phyloP scores from a whole-genome alignment of 768 basidiomycete genomes.

The Galerina marginata region DNA sequence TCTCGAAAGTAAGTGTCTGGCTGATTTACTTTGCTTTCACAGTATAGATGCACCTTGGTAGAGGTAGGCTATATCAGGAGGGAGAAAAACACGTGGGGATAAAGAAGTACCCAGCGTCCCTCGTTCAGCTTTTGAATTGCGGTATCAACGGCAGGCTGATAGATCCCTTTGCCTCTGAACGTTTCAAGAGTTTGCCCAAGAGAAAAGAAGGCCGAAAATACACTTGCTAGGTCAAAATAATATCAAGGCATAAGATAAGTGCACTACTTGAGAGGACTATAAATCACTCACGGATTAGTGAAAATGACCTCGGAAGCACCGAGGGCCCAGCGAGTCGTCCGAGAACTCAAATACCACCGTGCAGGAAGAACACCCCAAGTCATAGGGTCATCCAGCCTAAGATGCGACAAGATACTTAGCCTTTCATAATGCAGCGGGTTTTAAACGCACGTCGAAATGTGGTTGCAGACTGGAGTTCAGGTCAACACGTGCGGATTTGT shows the following conservation, averaged over 20 bases:
- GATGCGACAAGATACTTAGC: slow-evolving; percentile 14
- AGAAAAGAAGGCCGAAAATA: slow-evolving; percentile 85
- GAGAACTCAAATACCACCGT: slow-evolving; percentile 59
- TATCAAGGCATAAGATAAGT: not conserved
- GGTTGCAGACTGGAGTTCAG: slow-evolving; percentile 76
- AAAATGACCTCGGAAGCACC: slow-evolving; percentile 95
- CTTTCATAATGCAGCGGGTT: slow-evolving; percentile 12
- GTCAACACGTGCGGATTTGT: slow-evolving; percentile 4
- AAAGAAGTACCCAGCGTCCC: slow-evolving; percentile 80
- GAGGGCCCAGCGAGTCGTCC: slow-evolving; percentile 85
- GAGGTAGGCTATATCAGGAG: slow-evolving; percentile 1
- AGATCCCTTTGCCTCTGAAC: slow-evolving; percentile 86
- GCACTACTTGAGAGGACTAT: not conserved
- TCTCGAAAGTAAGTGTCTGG: slow-evolving; percentile 52
- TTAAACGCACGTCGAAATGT: slow-evolving; percentile 82
- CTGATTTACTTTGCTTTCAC: slow-evolving; percentile 90
- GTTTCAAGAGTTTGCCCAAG: slow-evolving; percentile 93
- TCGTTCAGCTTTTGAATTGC: slow-evolving; percentile 81
- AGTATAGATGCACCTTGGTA: slow-evolving; percentile 87
- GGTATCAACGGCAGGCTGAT: slow-evolving; percentile 84
- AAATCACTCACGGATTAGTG: slow-evolving; percentile 76
- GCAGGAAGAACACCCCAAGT: slow-evolving; percentile 87
- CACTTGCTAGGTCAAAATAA: slow-evolving; percentile 50
- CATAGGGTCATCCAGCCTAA: slow-evolving; percentile 81
- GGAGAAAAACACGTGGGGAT: not conserved